These are phyloP conservation scores for Boletus tomentosulus DNA, from an alignment of 768 basidiomycete genomes.

Conservation along the genomic window DNA sequence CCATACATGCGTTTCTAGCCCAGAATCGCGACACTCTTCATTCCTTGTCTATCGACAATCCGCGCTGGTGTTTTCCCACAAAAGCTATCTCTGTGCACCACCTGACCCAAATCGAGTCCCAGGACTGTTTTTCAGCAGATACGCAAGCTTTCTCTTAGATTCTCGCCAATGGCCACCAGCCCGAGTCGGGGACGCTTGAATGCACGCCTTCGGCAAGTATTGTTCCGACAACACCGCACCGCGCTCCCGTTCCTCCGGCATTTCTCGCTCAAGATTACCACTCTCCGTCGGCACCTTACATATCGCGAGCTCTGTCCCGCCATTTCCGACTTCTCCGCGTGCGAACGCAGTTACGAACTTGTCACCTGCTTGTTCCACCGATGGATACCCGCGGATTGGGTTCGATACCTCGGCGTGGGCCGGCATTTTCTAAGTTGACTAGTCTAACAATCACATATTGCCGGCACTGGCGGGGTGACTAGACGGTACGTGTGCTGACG, in stretches of 20 bases:
- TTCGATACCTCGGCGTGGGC: slow-evolving; percentile 72
- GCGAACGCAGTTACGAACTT: slow-evolving; percentile 46
- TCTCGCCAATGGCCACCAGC: slow-evolving; percentile 55
- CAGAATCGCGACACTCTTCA: slow-evolving; percentile 53
- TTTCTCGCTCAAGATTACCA: slow-evolving; percentile 53
- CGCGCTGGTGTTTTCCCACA: slow-evolving; percentile 54
- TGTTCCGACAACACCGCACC: slow-evolving; percentile 42
- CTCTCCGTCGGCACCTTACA: slow-evolving; percentile 38
- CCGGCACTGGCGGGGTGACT: slow-evolving; percentile 65
- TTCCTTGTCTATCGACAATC: slow-evolving; percentile 51
- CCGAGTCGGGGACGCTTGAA: slow-evolving; percentile 57
- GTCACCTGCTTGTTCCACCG: slow-evolving; percentile 45
- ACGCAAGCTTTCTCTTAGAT: slow-evolving; percentile 55
- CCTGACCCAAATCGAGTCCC: slow-evolving; percentile 60
- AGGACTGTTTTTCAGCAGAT: slow-evolving; percentile 49
- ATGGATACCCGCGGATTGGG: slow-evolving; percentile 51
- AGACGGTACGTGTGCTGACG: slow-evolving; percentile 44
- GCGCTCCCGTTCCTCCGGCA: slow-evolving; percentile 61
- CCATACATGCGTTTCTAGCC: slow-evolving; percentile 44
- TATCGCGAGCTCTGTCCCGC: slow-evolving; percentile 69
- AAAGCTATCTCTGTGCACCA: slow-evolving; percentile 54
- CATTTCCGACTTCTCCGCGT: slow-evolving; percentile 59
- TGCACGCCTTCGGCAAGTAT: slow-evolving; percentile 40
- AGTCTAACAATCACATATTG: slow-evolving; percentile 58
- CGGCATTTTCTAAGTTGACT: slow-evolving; percentile 48